These are phyloP conservation scores for Penicillium maclennaniae DNA, from an alignment of 495 filamentous ascomycete genomes.

Conservation along the genomic window DNA sequence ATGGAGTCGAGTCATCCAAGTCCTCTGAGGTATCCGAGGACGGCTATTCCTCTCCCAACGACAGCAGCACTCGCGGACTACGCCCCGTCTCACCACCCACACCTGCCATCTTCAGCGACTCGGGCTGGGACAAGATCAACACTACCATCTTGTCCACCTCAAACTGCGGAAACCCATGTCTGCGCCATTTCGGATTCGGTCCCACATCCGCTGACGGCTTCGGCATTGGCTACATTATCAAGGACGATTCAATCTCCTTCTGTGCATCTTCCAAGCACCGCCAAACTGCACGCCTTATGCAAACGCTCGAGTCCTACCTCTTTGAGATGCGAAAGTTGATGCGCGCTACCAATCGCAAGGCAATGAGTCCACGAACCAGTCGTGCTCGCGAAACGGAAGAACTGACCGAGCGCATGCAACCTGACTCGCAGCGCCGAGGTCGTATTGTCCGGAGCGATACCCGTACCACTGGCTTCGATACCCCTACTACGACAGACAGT, in stretches of 20 bases:
- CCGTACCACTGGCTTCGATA: slow-evolving; percentile 38
- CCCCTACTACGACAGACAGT: slow-evolving; percentile 56
- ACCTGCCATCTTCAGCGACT: slow-evolving; percentile 79
- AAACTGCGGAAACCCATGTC: slow-evolving; percentile 98
- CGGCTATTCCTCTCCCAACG: slow-evolving; percentile 28
- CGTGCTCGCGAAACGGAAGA: slow-evolving; percentile 66
- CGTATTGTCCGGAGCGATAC: slow-evolving; percentile 44
- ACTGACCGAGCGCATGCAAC: slow-evolving; percentile 41
- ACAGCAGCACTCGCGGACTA: slow-evolving; percentile 28
- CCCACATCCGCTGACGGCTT: slow-evolving; percentile 93
- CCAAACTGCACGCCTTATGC: slow-evolving; percentile 85
- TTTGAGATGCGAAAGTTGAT: slow-evolving; percentile 84
- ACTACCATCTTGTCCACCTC: slow-evolving; percentile 92
- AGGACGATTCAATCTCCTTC: slow-evolving; percentile 88
- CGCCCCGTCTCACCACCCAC: slow-evolving; percentile 44
- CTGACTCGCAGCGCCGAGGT: slow-evolving; percentile 39
- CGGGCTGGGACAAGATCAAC: slow-evolving; percentile 92
- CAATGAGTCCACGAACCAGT: slow-evolving; percentile 51
- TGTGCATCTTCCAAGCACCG: slow-evolving; percentile 89
- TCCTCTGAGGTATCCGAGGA: slow-evolving; percentile 48
- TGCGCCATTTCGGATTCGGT: slow-evolving; percentile 94
- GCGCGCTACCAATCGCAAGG: slow-evolving; percentile 57
- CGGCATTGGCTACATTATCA: slow-evolving; percentile 98
- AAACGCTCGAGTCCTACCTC: slow-evolving; percentile 84
- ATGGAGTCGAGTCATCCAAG: slow-evolving; percentile 52